Percentiles rank a stretch among this genome's conserved stretches.
Conservation (phyloP, 2,329 filamentous ascomycete species). For the Beauveria sp. region DNA sequence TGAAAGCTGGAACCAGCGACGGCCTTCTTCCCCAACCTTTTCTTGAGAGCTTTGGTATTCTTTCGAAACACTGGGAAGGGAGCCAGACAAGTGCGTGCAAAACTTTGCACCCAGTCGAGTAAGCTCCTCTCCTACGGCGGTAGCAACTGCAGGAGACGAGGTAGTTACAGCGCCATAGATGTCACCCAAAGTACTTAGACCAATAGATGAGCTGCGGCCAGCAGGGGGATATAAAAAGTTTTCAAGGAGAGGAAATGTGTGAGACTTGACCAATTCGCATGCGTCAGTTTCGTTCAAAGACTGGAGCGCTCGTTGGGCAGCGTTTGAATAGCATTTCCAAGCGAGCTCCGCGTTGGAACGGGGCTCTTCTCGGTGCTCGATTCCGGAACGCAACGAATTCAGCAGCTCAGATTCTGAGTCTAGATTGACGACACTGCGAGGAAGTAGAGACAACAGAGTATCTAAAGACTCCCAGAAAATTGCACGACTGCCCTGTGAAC, state of each 20-base stretch:
- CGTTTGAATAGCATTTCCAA: slow-evolving; percentile 68
- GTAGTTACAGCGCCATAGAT: slow-evolving; percentile 39
- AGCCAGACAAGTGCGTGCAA: slow-evolving; percentile 61
- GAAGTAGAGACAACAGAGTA: slow-evolving; percentile 54
- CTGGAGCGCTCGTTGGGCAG: slow-evolving; percentile 46
- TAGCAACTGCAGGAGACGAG: slow-evolving; percentile 33
- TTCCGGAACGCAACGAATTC: slow-evolving; percentile 60
- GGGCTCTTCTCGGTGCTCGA: slow-evolving; percentile 68
- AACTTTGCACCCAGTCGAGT: slow-evolving; percentile 51
- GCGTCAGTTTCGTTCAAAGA: slow-evolving; percentile 37
- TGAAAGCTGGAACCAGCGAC: slow-evolving; percentile 58
- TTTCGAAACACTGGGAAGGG: slow-evolving; percentile 73
- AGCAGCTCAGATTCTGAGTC: slow-evolving; percentile 56
- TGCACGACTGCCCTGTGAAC: slow-evolving; percentile 68
- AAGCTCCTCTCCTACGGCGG: slow-evolving; percentile 54
- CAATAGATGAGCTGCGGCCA: slow-evolving; percentile 28
- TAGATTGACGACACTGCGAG: slow-evolving; percentile 33
- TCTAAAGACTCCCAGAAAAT: slow-evolving; percentile 67
- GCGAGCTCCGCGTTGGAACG: slow-evolving; percentile 58
- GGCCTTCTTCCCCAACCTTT: slow-evolving; percentile 55
- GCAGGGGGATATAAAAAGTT: slow-evolving; percentile 43
- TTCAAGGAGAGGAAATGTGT: slow-evolving; percentile 46
- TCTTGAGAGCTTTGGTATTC: slow-evolving; percentile 68
- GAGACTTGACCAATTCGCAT: slow-evolving; percentile 36
- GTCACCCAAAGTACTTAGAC: slow-evolving; percentile 34